A percentile compares a stretch with the other conserved stretches of the same genome.
phyloP scores from a whole-genome alignment of 768 basidiomycete species.

The Thelephora ganbajun region DNA sequence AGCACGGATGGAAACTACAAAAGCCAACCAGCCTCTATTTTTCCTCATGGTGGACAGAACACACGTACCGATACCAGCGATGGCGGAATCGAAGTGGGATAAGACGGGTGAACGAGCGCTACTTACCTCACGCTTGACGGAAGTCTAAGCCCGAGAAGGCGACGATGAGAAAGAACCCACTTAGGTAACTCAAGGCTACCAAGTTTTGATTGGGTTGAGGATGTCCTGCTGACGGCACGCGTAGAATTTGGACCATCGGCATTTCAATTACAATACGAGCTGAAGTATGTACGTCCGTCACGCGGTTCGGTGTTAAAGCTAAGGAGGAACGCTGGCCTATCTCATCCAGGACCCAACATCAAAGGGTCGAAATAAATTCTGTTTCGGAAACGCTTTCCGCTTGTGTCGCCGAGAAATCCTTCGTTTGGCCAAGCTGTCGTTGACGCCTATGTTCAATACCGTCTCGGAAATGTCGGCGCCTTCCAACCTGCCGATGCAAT shows the following conservation, averaged over 20 bases:
- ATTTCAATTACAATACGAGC: constrained; percentile 97
- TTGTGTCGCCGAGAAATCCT: constrained; percentile 96
- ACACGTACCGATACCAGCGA: too few relatives aligned
- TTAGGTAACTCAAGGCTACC: constrained; percentile 99
- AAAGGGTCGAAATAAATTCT: too few relatives aligned
- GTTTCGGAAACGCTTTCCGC: constrained; percentile 99
- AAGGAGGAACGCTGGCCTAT: not conserved
- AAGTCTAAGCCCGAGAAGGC: too few relatives aligned
- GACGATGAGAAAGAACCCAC: too few relatives aligned
- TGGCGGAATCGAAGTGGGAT: too few relatives aligned
- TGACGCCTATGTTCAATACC: constrained; percentile 98
- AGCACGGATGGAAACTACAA: too few relatives aligned
- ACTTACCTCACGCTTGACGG: too few relatives aligned
- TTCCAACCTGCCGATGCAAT: constrained; percentile 98
- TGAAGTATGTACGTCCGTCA: too few relatives aligned
- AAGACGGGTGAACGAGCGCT: too few relatives aligned
- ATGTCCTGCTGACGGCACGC: constrained; percentile 23
- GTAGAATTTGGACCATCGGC: constrained; percentile 84
- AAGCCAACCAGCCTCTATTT: too few relatives aligned
- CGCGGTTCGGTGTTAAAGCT: constrained; percentile 31
- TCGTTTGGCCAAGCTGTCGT: constrained; percentile 94
- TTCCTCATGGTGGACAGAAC: too few relatives aligned
- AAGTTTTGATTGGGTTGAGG: constrained; percentile 96
- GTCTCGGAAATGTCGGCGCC: too few relatives aligned
- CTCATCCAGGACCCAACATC: constrained; percentile 72